Evolutionary conservation across 768 basidiomycete species (phyloP), one percentile per base, ranked within the genome.

Genomic region (Myochromella boudieri): DNA sequence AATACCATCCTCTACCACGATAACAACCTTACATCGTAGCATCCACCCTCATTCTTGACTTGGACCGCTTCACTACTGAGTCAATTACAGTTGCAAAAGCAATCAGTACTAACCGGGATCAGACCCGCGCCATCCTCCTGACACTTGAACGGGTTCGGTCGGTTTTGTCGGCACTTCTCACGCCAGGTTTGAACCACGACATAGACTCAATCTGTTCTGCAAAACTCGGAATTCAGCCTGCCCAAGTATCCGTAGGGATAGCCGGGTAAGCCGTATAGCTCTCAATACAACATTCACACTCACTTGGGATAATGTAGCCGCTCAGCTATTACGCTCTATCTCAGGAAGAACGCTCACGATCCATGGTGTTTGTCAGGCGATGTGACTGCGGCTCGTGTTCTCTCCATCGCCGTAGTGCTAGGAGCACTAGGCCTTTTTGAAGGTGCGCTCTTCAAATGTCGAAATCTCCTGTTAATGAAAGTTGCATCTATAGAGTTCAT

Each of bases 301-400:
- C 53, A 46, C 38, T 21, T 12, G 12, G 6, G 44, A 25, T 40
- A 32, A 7, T 9, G 22, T 24, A 82, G 81, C 27, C 53, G 52
- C 27, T 66, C 63, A 22, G 62, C 71, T 18, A 68, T 71, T 15
- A 72, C 74, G 0, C 40, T 82, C 28, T 80, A 78, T 54, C 59
- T 62, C 0, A 62, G 57, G 3, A 57, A 61, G 4, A 52, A 55
- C 26, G 53, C 78, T 4, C 63, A 58, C 21, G 76, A 77, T 28
- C 62, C 68, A 0, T 97, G 95, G 93, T 78, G 75, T n/a, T 65
- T 91, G 15, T 94, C 92, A 0, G 68, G 77, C 0, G 68, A 77
- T 26, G 76, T 80, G 1, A 87, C 93, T 2, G 89, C 92, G 0
- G 72, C 80, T 2, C 76, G 87, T 11, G 78, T 85, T 4, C 60